A percentile compares a stretch with the other conserved stretches of the same genome.
These are phyloP conservation scores for Syncephalastrum monosporum DNA, from an alignment of 371 early-diverging fungal genomes.

Conservation along the genomic window DNA sequence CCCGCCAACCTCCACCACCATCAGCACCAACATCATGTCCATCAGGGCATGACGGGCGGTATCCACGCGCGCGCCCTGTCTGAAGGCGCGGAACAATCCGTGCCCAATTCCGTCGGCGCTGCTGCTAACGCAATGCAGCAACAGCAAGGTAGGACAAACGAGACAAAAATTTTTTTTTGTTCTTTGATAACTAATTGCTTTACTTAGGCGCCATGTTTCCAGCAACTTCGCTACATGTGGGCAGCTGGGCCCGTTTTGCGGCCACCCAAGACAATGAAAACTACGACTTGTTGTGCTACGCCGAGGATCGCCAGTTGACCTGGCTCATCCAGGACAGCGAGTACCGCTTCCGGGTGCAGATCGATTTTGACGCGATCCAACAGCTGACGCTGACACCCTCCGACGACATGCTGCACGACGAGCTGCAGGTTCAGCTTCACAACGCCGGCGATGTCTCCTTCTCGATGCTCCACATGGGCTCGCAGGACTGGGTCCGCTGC, in stretches of 20 bases:
- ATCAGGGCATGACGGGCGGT: background rate
- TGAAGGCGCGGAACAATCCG: constrained; percentile 26
- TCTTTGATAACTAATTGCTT: background rate
- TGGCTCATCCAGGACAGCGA: constrained; percentile 41
- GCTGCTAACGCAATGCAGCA: too few species aligned
- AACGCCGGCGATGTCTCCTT: constrained; percentile 14
- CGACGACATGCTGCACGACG: constrained; percentile 15
- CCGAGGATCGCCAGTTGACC: constrained; percentile 26
- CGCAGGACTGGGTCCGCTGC: constrained; percentile 38
- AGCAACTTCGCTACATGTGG: constrained; percentile 29
- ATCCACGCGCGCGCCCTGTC: constrained; percentile 33
- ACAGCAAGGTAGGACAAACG: too few species aligned
- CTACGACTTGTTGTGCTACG: constrained; percentile 27
- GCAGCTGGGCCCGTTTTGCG: constrained; percentile 37
- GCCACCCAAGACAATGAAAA: constrained; percentile 6
- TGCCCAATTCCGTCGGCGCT: background rate
- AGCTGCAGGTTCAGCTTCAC: constrained; percentile 16
- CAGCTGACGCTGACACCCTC: constrained; percentile 20
- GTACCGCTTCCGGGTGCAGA: constrained; percentile 35
- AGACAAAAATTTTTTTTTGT: background rate
- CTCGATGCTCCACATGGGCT: constrained; percentile 28
- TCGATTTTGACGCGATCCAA: constrained; percentile 23
- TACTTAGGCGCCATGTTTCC: constrained; percentile 21
- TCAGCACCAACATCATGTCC: too few species aligned
- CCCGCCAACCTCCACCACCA: constrained; percentile 8